Evolutionary conservation across 2,329 filamentous ascomycete species (phyloP).

Genomic region (Neofusicoccum cordaticola): DNA sequence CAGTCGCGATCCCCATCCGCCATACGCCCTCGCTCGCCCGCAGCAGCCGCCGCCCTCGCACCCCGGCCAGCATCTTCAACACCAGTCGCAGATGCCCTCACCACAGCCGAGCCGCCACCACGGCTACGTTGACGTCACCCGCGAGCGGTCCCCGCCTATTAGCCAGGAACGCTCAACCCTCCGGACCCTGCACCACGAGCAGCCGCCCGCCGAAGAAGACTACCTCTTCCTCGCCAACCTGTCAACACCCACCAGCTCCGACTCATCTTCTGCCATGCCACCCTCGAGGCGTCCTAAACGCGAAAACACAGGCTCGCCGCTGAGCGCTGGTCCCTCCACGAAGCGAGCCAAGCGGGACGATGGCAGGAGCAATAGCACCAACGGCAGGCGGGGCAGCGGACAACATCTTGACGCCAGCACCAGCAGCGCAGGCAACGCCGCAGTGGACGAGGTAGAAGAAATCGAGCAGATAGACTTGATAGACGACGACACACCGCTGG

Average conservation of each 20-base stretch:
- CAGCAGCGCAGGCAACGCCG: conserved; percentile 13
- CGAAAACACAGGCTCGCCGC: not conserved
- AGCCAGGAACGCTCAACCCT: conserved; percentile 15
- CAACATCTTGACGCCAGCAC: not conserved
- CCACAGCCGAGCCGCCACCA: conserved; percentile 14
- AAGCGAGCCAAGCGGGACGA: conserved; percentile 28
- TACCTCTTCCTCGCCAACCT: not conserved
- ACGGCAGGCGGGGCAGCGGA: not conserved
- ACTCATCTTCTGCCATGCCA: not conserved
- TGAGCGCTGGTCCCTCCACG: conserved; percentile 27
- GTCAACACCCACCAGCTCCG: not conserved
- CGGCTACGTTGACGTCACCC: conserved; percentile 36
- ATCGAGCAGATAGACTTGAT: conserved; percentile 53
- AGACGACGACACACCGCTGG: conserved; percentile 40
- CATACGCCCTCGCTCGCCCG: not conserved
- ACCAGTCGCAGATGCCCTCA: not conserved
- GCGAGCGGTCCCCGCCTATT: conserved; percentile 14
- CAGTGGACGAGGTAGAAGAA: conserved; percentile 17
- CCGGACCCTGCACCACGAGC: not conserved
- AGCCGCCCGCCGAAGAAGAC: not conserved
- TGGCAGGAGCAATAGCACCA: conserved; percentile 18
- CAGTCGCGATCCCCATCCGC: not conserved
- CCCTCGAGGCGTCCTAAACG: conserved; percentile 20
- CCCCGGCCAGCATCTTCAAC: not conserved
- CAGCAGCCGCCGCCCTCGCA: conserved; percentile 18